phyloP scores from a whole-genome alignment of 495 filamentous ascomycete genomes.

The Aspergillus steynii region DNA sequence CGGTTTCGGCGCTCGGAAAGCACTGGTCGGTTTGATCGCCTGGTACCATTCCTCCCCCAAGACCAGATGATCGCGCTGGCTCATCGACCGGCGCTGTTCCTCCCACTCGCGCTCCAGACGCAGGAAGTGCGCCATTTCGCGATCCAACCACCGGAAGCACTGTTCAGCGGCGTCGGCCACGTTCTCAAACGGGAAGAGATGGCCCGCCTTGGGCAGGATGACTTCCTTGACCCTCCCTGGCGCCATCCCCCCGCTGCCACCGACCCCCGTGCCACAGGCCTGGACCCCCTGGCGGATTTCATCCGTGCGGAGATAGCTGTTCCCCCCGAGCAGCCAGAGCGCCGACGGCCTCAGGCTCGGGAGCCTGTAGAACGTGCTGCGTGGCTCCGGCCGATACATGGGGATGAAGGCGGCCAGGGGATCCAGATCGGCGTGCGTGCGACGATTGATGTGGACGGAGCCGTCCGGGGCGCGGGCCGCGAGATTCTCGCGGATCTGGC shows the following conservation, averaged over 20 bases:
- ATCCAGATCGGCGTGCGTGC: slow-evolving; percentile 4
- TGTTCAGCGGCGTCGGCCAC: background rate
- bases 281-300: background rate
- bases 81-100: background rate
- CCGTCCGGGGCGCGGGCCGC: background rate
- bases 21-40: background rate
- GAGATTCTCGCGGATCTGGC: slow-evolving; percentile 2
- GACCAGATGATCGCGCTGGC: slow-evolving; percentile 4
- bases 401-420: background rate
- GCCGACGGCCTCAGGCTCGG: slow-evolving; percentile 4
- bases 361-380: background rate
- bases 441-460: background rate
- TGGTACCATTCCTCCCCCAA: slow-evolving; percentile 3
- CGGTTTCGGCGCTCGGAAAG: background rate
- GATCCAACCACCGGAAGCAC: slow-evolving; percentile 3
- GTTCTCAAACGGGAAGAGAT: slow-evolving; percentile 8
- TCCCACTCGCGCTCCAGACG: background rate
- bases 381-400: slow-evolving; percentile 3
- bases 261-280: slow-evolving; percentile 5
- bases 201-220: background rate
- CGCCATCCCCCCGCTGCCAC: slow-evolving; percentile 9
- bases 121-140: slow-evolving; percentile 1
- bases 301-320: background rate
- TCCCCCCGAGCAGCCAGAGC: slow-evolving; percentile 3
- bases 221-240: slow-evolving; percentile 9